Base-by-base conservation (phyloP, 345 rosid species). In the Bruguiera sexangula region DNA sequence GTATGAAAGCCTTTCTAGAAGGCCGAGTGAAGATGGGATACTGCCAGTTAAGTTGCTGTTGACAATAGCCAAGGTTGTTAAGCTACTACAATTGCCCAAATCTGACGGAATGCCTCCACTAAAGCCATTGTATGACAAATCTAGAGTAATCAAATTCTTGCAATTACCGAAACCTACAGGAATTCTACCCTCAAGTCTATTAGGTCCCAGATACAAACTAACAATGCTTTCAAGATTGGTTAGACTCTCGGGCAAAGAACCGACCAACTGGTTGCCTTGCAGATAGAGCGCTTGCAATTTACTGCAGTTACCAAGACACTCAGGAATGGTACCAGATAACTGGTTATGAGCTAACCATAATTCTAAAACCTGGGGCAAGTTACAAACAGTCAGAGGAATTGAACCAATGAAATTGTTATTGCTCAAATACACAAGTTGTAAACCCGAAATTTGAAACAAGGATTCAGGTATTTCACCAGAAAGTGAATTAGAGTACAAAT, bases 1-100 rank as follows among this genome's bases (percentile, higher is more conserved):
- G 4, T 0, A 0, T 1, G 64, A 43, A 61, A 93, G 86, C 56
- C 50, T 80, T 66, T 73, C 68, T 3, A 93, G 73, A 43, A 65
- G 70, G 64, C 93, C 96, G n/a, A 90, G 27, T 2, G 96, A 85
- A 57, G 96, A 68, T 10, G 97, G 98, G 31, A 93, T 87, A 6
- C 63, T 39, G 54, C 97, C 92, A 0, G 78, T 79, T 56, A 93
- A 77, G 76, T 83, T 81, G 74, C 86, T 75, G 60, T 30, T 46
- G 29, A 87, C 80, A 36, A 82, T 78, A 4, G 70, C 80, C 54
- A 90, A 65, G 24, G 29, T 59, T 3, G 73, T 78, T 70, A 90
- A 80, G 79, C 75, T 81, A 73, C 83, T 82, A 52, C 88, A 90
- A 64, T 85, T 84, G 32, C 82, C 88, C 26, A 93, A 27, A 48